phyloP scores from a whole-genome alignment of 2,329 filamentous ascomycete genomes.

The Aphanocladium album region DNA sequence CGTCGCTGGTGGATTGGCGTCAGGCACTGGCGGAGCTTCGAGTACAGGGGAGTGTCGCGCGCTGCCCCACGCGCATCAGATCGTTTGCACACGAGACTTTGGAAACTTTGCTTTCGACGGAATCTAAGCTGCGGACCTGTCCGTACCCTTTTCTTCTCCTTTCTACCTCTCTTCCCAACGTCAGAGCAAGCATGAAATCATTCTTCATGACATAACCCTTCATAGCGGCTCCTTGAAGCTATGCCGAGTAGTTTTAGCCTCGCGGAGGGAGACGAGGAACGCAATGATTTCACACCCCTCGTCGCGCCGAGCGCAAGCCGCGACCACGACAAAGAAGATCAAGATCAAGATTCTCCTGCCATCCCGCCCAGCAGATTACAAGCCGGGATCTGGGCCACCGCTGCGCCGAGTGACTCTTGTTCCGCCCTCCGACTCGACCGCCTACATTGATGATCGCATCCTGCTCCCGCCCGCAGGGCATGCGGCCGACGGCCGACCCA shows the following conservation, averaged over 20 bases:
- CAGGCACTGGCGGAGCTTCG: neutral
- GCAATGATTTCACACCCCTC: no score
- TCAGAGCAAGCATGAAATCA: neutral
- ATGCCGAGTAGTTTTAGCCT: no score
- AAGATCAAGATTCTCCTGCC: neutral
- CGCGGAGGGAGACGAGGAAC: no score
- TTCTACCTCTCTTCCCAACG: no score
- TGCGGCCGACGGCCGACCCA: conserved; percentile 29
- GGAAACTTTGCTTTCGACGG: no score
- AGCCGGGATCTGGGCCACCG: conserved; percentile 43
- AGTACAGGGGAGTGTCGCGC: neutral
- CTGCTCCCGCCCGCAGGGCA: conserved; percentile 35
- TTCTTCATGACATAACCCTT: neutral
- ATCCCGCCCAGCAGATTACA: conserved; percentile 29
- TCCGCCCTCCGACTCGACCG: conserved; percentile 45
- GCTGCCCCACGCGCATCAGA: neutral
- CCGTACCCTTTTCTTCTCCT: no score
- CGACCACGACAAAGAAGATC: neutral
- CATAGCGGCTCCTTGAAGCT: neutral
- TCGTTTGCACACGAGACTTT: no score
- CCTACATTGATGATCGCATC: conserved; percentile 52
- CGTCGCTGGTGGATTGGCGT: neutral
- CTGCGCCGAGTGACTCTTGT: conserved; percentile 43
- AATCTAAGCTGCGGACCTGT: no score
- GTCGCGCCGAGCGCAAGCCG: neutral